Percentiles rank a stretch among this genome's conserved stretches.
Conservation (phyloP, 2,329 filamentous ascomycete species). For the Penicillium sp. region DNA sequence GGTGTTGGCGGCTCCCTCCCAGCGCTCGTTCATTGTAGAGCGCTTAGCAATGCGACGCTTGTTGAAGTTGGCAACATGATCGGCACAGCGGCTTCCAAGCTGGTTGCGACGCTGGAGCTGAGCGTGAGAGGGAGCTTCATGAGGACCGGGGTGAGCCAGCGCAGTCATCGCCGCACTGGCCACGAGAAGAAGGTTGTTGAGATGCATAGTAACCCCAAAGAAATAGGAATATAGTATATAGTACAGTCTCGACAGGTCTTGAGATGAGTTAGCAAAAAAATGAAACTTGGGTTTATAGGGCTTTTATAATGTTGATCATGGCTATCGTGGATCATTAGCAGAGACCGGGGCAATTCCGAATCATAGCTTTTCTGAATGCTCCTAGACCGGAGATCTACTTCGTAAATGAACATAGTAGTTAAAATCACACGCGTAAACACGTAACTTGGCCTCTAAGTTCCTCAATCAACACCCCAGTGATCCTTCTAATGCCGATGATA, state of each 20-base stretch:
- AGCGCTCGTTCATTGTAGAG: neutral
- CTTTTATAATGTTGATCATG: neutral
- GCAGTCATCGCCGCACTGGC: neutral
- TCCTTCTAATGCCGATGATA: neutral
- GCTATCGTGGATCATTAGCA: neutral
- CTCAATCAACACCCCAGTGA: neutral
- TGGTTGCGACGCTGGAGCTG: neutral
- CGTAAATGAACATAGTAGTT: neutral
- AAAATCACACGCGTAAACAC: neutral
- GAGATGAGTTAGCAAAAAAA: neutral
- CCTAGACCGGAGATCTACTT: neutral
- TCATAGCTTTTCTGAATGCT: neutral
- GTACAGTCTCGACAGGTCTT: neutral
- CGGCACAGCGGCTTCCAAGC: neutral
- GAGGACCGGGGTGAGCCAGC: neutral
- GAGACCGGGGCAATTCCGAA: neutral
- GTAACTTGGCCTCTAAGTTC: too few species aligned
- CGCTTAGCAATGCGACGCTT: conserved; percentile 1
- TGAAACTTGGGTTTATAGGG: neutral
- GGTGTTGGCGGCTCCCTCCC: neutral
- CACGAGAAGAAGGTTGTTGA: neutral
- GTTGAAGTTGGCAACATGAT: neutral
- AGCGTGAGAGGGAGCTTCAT: neutral
- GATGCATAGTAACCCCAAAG: neutral
- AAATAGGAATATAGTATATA: neutral